Percentiles rank a stretch among this genome's conserved stretches.
These are phyloP conservation scores for Penicillium antarcticum DNA, from an alignment of 495 filamentous ascomycete species.

Conservation along the genomic window DNA sequence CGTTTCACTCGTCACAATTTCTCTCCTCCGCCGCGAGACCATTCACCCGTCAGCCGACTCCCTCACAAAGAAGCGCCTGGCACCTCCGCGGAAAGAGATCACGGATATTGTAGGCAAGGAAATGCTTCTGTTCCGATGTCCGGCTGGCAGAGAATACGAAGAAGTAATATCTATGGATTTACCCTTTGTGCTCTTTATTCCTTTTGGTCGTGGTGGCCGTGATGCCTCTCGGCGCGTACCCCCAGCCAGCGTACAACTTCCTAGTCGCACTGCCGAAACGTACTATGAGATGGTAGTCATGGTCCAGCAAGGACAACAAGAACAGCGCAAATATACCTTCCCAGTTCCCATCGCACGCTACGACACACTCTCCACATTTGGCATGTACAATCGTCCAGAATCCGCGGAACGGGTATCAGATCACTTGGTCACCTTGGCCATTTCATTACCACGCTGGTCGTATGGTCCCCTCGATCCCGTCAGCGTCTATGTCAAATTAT, in stretches of 20 bases:
- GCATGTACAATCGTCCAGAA: constrained; percentile 98
- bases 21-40: constrained; percentile 86
- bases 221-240: constrained; percentile 86
- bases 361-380: constrained; percentile 95
- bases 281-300: constrained; percentile 95
- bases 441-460: constrained; percentile 90
- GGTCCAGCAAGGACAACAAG: constrained; percentile 82
- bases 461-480: constrained; percentile 95
- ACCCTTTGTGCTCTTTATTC: constrained; percentile 95
- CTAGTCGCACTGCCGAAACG: constrained; percentile 90
- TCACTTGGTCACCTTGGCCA: constrained; percentile 86
- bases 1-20: constrained; percentile 91
- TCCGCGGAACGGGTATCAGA: constrained; percentile 79
- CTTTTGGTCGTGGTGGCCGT: constrained; percentile 84
- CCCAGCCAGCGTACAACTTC: constrained; percentile 85
- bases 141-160: constrained; percentile 77
- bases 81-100: constrained; percentile 87
- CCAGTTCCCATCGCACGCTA: constrained; percentile 89
- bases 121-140: constrained; percentile 84
- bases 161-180: constrained; percentile 95
- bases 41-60: constrained; percentile 96
- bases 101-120: constrained; percentile 93
- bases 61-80: constrained; percentile 85
- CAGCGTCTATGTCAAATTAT: constrained; percentile 88
- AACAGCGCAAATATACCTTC: constrained; percentile 86